Base-by-base conservation (phyloP, 2,329 filamentous ascomycete species). In the Colletotrichum sp. region DNA sequence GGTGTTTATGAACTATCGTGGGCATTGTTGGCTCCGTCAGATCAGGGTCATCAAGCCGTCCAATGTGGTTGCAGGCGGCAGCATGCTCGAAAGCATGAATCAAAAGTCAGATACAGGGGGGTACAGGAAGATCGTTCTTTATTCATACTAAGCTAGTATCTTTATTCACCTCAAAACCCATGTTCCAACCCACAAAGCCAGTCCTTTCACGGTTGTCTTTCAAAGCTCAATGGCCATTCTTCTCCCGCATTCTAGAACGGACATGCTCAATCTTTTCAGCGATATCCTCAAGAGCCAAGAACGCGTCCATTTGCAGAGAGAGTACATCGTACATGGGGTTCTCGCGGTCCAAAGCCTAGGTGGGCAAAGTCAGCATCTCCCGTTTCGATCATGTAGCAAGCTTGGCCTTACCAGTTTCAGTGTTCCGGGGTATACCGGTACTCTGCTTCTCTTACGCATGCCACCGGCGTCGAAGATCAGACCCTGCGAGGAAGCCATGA, bases 401-500 rank as follows among this genome's bases (percentile, higher is more conserved):
- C 2, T 8, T 6, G 43, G 13, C 4, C 43, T 52, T 6, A 52
- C 43, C 10, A 52, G n/a, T n/a, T 52, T 52, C n/a, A 52, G n/a
- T 52, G 43, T 52, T 0, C 43, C 43, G 6, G 43, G 43, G n/a
- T 52, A 18, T 6, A n/a, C 43, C 6, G 43, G n/a, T 12, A 52
- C 43, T 21, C 2, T 52, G n/a, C 43, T 52, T 52, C 43, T 52
- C 43, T 52, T 52, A 13, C 43, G 6, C 43, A 6, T 6, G n/a
- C n/a, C 43, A 52, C 43, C 43, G 5, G n/a, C 43, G 43, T 52
- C 43, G 43, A 52, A 52, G 12, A 52, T 24, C 10, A 52, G 0
- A n/a, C 43, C 43, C 43, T 52, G 21, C 0, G 0, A 0, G n/a
- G n/a, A 52, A 0, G 10, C 10, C n/a, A 52, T 52, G 12, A 52